phyloP scores from a whole-genome alignment of 257 asterid genomes.

The Cynanchum wilfordii region DNA sequence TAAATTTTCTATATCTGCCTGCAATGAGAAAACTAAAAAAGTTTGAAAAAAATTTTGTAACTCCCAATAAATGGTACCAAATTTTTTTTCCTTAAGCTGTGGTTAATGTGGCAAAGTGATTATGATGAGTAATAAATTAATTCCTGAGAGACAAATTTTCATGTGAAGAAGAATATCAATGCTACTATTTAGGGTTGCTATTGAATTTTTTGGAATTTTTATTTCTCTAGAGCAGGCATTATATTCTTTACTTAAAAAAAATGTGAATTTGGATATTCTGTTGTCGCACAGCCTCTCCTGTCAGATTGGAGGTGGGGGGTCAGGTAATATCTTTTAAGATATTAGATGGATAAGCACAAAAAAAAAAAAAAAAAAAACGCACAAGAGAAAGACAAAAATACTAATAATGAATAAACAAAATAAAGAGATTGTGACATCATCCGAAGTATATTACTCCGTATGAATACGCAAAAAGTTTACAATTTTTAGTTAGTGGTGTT shows the following conservation, averaged over 20 bases:
- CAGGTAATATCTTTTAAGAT: background rate
- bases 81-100: background rate
- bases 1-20: conserved; percentile 36
- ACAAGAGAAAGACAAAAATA: background rate
- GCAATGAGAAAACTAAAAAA: conserved; percentile 15
- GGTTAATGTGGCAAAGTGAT: background rate
- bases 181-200: background rate
- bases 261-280: background rate
- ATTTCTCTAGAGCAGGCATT: background rate
- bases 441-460: background rate
- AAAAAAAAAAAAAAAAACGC: background rate
- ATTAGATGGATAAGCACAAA: background rate
- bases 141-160: background rate
- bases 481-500: background rate
- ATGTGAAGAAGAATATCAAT: background rate
- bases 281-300: background rate
- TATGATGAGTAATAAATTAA: background rate
- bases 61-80: background rate
- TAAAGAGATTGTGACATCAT: background rate
- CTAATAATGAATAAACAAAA: no score
- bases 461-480: background rate
- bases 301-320: background rate
- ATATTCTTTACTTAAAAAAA: background rate
- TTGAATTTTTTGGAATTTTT: background rate
- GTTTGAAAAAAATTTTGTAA: background rate